Base-by-base conservation (phyloP, 2,329 filamentous ascomycete species). In the Aschersonia sp. region DNA sequence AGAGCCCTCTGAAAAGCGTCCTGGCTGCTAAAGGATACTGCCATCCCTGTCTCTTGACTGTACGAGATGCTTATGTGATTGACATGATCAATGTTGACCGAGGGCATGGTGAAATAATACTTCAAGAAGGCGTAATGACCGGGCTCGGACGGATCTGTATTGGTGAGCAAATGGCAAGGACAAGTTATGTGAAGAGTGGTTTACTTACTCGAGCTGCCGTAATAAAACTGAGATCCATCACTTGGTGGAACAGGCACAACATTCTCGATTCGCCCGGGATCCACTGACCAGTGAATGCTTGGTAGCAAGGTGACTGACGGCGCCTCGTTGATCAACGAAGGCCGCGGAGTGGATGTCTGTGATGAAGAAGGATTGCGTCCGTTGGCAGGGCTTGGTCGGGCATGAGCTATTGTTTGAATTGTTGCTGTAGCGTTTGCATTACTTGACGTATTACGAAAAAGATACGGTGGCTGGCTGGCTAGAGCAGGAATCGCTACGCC, bases 41-140 rank as follows among this genome's bases (percentile, higher is more conserved):
- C 44, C 9, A 58, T 44, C 1, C 48, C 50, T 2, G 47, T 32
- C 0, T 42, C 5, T 1, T 32, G n/a, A 32, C 49, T 42, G 12
- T 56, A 53, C 6, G 49, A 39, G 6, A 52, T 46, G 0, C 41
- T 45, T 6, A 58, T 41, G 29, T 58, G 52, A 4, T 56, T 54
- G 41, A 49, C 51, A 32, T 62, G 56, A 39, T 62, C 59, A 1
- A 61, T 52, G 49, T 60, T 60, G 43, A 62, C 59, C 0, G 59
- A 60, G 1, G 56, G 58, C 3, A 43, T 46, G 5, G 48, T 54
- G 48, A 61, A 59, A 44, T 52, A 51, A 48, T 59, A 60, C 8
- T 49, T 58, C 14, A 61, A 31, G 29, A 56, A 57, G 2, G 58
- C 59, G 45, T 51, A 60, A 45, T 56, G 51, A 5, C 56, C 56